phyloP scores from a whole-genome alignment of 225 moss, liverwort and hornwort genomes.

The Takakia lepidozioides region DNA sequence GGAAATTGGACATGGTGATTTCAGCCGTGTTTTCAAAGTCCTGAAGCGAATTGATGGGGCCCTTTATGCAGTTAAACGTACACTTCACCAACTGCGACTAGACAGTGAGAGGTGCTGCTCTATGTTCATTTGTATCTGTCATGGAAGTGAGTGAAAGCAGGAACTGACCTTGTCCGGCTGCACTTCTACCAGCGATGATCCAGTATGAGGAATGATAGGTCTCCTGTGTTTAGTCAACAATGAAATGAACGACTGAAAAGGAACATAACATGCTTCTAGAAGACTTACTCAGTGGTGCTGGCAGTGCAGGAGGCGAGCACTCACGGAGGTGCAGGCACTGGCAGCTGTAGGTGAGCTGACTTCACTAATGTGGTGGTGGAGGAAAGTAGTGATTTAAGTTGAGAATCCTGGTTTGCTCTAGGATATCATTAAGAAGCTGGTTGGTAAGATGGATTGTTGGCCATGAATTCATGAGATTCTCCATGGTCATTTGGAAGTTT shows the following conservation, averaged over 20 bases:
- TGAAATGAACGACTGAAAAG: not conserved
- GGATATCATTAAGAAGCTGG: not conserved
- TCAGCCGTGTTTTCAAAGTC: constrained; percentile 84
- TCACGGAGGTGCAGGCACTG: constrained; percentile 92
- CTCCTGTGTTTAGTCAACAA: too few relatives aligned
- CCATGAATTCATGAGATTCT: too few relatives aligned
- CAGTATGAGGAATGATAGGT: too few relatives aligned
- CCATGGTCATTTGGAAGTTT: not conserved
- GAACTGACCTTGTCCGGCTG: too few relatives aligned
- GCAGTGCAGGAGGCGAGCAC: constrained; percentile 80
- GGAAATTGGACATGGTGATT: constrained; percentile 93
- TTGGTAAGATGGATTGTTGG: too few relatives aligned
- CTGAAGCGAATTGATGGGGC: constrained; percentile 86
- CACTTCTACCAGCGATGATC: too few relatives aligned
- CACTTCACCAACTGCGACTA: constrained; percentile 57
- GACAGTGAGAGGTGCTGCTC: constrained; percentile 81
- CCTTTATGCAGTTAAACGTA: constrained; percentile 85
- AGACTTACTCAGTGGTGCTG: constrained; percentile 3
- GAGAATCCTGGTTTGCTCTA: too few relatives aligned
- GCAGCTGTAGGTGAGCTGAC: constrained; percentile 59
- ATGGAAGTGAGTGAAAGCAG: too few relatives aligned
- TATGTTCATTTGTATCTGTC: too few relatives aligned
- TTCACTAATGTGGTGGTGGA: too few relatives aligned
- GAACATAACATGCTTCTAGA: constrained; percentile 1
- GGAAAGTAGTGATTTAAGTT: too few relatives aligned